phyloP scores from a whole-genome alignment of 2,329 filamentous ascomycete genomes.

The Aureobasidium sp. region DNA sequence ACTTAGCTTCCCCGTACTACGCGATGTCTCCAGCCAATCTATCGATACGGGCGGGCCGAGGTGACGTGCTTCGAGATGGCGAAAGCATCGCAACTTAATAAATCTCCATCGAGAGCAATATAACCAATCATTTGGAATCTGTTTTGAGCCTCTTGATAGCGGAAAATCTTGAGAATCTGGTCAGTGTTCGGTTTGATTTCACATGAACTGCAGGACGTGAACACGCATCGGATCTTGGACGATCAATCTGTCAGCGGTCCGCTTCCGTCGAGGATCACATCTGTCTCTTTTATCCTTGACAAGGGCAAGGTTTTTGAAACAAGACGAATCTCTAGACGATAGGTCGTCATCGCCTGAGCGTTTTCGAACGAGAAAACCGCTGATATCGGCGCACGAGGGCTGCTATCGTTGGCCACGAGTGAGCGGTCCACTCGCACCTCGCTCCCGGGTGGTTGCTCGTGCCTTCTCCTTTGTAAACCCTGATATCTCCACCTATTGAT shows the following conservation, averaged over 20 bases:
- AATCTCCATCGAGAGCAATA: background rate
- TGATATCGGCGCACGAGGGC: constrained; percentile 5
- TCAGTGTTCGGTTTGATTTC: background rate
- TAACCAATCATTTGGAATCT: background rate
- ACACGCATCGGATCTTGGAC: background rate
- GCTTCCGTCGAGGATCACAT: constrained; percentile 3
- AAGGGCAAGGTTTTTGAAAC: background rate
- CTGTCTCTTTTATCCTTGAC: background rate
- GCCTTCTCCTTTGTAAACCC: constrained; percentile 5
- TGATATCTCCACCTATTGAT: constrained; percentile 3
- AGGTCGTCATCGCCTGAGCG: background rate
- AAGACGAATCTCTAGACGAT: background rate
- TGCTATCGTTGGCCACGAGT: constrained; percentile 6
- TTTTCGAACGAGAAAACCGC: constrained; percentile 1
- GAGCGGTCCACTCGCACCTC: background rate
- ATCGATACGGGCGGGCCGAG: background rate
- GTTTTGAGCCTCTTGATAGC: background rate
- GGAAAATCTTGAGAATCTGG: background rate
- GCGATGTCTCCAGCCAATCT: background rate
- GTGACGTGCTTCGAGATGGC: constrained; percentile 3
- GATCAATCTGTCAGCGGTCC: background rate
- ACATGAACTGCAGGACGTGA: background rate
- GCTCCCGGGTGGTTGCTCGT: background rate
- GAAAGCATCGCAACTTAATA: background rate
- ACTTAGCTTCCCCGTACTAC: constrained; percentile 11